Conservation (phyloP, 805 yeast genomes). For the Starmerella stellata region DNA sequence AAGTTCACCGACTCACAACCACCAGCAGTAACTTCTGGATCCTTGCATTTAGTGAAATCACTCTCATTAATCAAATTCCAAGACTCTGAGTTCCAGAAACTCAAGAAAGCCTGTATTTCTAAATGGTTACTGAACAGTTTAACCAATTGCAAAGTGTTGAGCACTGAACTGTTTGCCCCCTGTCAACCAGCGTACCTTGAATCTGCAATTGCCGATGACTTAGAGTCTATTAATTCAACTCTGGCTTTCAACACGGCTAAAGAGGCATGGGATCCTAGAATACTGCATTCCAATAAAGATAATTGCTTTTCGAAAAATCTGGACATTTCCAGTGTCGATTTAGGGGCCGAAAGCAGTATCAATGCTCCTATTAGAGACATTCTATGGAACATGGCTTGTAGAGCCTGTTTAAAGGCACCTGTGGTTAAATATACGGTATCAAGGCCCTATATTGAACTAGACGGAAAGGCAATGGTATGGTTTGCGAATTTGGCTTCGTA, state of each 20-base stretch:
- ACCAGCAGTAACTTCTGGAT: slow-evolving; percentile 2
- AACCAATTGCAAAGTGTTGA: not conserved
- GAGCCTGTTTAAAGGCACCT: not conserved
- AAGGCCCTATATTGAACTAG: not conserved
- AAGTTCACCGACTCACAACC: not conserved
- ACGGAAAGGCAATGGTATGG: slow-evolving; percentile 1
- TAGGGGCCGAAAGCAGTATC: no score
- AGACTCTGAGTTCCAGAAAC: slow-evolving; percentile 6
- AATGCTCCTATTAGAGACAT: not conserved
- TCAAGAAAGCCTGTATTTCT: not conserved
- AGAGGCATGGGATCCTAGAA: not conserved
- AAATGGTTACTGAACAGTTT: not conserved
- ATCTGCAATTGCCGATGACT: not conserved
- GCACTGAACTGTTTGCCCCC: not conserved
- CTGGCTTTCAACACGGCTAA: not conserved
- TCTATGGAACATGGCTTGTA: not conserved
- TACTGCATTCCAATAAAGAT: not conserved
- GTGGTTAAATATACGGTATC: not conserved
- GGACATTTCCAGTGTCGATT: no score
- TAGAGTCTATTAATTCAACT: not conserved
- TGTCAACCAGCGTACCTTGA: slow-evolving; percentile 1
- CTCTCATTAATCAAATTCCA: slow-evolving; percentile 1
- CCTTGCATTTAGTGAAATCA: not conserved
- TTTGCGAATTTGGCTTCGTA: not conserved
- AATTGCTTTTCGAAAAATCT: no score